Evolutionary conservation across 768 basidiomycete species (phyloP), one percentile per base, ranked within the genome.

Genomic region (Rhodotorula diobovata): DNA sequence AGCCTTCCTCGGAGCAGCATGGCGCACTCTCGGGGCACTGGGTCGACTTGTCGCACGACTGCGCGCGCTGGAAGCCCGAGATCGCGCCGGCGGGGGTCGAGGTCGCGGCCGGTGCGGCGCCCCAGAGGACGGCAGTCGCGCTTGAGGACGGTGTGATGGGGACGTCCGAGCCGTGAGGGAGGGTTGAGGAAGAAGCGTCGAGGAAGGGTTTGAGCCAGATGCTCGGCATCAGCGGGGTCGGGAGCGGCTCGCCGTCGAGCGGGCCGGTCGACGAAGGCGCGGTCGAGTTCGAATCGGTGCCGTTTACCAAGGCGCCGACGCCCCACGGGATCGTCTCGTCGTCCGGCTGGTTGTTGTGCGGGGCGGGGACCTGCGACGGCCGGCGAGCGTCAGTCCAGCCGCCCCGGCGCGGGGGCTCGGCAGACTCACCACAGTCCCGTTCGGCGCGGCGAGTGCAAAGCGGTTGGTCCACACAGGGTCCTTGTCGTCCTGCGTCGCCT

Each of bases 321-420:
- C 75, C 75, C 75, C 75, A 76, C 0, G 72, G 66, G 20, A 71
- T 54, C 25, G 66, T n/a, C 16, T 16, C 18, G n/a, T 70, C 72
- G 55, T 71, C 53, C 0, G 64, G 72, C 50, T 76, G 72, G 0
- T 35, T 39, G 14, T 58, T 30, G 61, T 73, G 61, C 16, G 55
- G 37, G 0, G 75, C 63, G 16, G 23, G 55, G 34, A 64, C 57
- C 75, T 76, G 63, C 16, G 4, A 37, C 8, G 46, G 46, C 9
- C 46, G 25, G 21, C 46, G 21, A 48, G 4, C 20, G 46, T 48
- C 46, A 48, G 25, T 23, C 14, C 10, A 32, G 21, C 21, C 12
- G 43, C 32, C 4, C 28, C 6, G 21, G 39, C 37, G 30, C 2
- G 8, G 32, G 18, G 10, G n/a, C n/a, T n/a, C 39, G 18, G 12